Evolutionary conservation across 169 alveolate genomes (phyloP).

Genomic region (Miamiensis avidus): DNA sequence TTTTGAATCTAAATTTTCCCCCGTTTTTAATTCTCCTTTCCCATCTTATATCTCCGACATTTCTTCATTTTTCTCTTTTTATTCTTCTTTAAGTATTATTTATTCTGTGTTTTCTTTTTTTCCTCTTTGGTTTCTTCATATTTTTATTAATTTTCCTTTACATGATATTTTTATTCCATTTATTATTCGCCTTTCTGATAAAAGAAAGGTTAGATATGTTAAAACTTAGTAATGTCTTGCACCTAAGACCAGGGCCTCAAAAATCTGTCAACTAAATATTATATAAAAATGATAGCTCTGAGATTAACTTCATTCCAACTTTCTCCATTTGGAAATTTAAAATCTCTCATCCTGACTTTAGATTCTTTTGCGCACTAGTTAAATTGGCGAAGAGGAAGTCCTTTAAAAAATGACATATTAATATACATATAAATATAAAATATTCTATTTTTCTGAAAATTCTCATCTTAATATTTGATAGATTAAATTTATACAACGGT

Average conservation of each 20-base stretch:
- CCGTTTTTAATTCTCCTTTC: no score
- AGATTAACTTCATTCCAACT: not conserved
- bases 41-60: no score
- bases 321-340: not conserved
- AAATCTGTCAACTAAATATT: not conserved
- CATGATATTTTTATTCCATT: not conserved
- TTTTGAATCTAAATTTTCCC: no score
- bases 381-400: not conserved
- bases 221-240: not conserved
- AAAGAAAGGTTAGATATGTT: not conserved
- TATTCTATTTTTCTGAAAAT: no score
- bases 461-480: no score
- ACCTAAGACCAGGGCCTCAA: not conserved
- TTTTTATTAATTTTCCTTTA: no score
- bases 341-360: no score
- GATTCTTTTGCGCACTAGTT: not conserved
- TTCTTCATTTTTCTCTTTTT: no score
- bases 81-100: not conserved
- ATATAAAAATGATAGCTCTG: not conserved
- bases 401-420: not conserved
- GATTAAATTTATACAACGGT: no score
- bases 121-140: no score
- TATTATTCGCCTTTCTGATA: not conserved
- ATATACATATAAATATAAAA: no score
- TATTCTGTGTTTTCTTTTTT: not conserved